Conservation (phyloP, 768 basidiomycete genomes). For the Psilocybe azurescens region DNA sequence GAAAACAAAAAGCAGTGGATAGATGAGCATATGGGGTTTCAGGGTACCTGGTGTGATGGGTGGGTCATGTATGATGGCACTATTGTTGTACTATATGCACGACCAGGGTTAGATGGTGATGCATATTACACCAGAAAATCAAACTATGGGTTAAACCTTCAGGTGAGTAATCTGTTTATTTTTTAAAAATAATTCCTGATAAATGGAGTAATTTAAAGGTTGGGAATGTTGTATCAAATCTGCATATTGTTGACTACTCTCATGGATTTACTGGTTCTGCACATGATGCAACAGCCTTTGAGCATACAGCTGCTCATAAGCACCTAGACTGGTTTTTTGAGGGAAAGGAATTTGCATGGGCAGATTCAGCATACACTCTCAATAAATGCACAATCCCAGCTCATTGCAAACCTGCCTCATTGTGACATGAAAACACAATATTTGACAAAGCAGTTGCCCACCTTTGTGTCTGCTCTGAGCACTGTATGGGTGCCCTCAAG, state of each 20-base stretch:
- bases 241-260: constrained; percentile 36
- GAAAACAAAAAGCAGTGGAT: constrained; percentile 41
- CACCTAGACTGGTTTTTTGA: constrained; percentile 30
- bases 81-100: constrained; percentile 31
- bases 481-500: constrained; percentile 42
- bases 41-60: constrained; percentile 37
- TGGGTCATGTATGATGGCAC: constrained; percentile 43
- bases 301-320: constrained; percentile 30
- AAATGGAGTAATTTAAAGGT: constrained; percentile 27
- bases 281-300: constrained; percentile 40
- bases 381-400: constrained; percentile 20
- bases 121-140: constrained; percentile 38
- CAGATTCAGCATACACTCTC: constrained; percentile 26
- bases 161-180: constrained; percentile 28
- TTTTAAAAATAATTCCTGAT: background rate
- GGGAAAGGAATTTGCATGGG: constrained; percentile 32
- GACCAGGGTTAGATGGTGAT: constrained; percentile 35
- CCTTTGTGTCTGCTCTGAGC: constrained; percentile 39
- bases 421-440: constrained; percentile 27
- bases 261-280: constrained; percentile 39
- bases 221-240: constrained; percentile 35
- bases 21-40: constrained; percentile 34
- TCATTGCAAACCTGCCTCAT: constrained; percentile 35
- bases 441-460: constrained; percentile 34
- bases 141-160: constrained; percentile 42